A percentile compares a stretch with the other conserved stretches of the same genome.
Conservation (phyloP, 2,329 filamentous ascomycete genomes). For the Claviceps purpurea region DNA sequence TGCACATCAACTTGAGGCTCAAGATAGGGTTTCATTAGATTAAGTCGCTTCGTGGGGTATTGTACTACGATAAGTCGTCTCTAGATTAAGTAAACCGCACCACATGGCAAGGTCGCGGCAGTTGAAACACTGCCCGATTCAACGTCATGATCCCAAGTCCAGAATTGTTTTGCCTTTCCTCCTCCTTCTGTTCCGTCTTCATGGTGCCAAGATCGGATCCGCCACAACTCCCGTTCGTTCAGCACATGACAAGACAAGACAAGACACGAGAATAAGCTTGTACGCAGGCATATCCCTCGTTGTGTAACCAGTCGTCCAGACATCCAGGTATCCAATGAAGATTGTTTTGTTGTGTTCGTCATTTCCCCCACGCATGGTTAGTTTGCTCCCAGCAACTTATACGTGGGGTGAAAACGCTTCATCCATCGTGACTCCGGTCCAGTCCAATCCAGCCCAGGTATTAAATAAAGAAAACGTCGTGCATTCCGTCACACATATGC, state of each 20-base stretch:
- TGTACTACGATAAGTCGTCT: constrained; percentile 1
- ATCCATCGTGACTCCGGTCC: not conserved
- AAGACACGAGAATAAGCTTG: not conserved
- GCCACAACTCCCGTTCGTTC: not conserved
- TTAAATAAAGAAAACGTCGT: not conserved
- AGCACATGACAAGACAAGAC: not conserved
- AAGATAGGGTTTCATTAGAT: constrained; percentile 2
- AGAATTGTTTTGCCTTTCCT: not conserved
- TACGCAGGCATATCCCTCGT: not conserved
- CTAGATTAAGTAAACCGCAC: not conserved
- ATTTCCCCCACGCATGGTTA: not conserved
- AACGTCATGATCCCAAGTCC: not conserved
- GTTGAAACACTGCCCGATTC: not conserved
- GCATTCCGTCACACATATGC: not conserved
- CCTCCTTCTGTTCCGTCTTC: not conserved
- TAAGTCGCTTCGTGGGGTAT: constrained; percentile 7
- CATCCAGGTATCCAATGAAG: not conserved
- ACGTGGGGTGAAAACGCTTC: not conserved
- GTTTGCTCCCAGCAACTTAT: not conserved
- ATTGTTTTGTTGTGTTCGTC: not conserved
- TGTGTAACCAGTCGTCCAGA: not conserved
- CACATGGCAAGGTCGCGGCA: not conserved
- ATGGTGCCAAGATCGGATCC: not conserved
- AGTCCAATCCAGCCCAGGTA: not conserved
- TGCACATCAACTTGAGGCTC: not conserved